Conservation (phyloP, 495 filamentous ascomycete species). For the Apiosordaria backusii region DNA sequence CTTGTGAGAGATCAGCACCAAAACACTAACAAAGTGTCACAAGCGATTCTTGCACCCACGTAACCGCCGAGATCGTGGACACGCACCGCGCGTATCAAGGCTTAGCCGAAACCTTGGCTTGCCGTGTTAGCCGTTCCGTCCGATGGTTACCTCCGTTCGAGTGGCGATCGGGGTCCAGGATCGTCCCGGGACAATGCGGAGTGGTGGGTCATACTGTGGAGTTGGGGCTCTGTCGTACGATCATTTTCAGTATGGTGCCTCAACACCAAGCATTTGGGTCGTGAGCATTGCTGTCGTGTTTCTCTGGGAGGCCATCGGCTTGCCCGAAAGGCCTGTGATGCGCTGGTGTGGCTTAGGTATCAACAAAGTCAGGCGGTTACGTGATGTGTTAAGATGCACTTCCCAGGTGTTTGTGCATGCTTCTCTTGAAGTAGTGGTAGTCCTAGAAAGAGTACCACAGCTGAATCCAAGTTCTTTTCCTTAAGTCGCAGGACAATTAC, state of each 20-base stretch:
- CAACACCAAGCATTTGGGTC: not conserved
- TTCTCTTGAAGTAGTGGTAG: too few relatives aligned
- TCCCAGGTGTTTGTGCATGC: too few relatives aligned
- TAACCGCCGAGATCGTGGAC: slow-evolving; percentile 11
- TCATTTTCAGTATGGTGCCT: not conserved
- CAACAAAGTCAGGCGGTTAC: too few relatives aligned
- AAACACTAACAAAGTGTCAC: too few relatives aligned
- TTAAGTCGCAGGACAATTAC: too few relatives aligned
- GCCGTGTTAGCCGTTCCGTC: slow-evolving; percentile 19
- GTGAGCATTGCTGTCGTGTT: not conserved
- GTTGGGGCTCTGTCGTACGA: not conserved
- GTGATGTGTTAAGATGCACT: too few relatives aligned
- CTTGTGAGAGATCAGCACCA: too few relatives aligned
- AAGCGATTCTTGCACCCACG: too few relatives aligned
- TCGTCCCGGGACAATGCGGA: not conserved
- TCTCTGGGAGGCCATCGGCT: not conserved
- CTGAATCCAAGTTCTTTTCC: too few relatives aligned
- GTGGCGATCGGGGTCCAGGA: slow-evolving; percentile 4
- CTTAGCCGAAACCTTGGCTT: slow-evolving; percentile 1
- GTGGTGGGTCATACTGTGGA: not conserved
- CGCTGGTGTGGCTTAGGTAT: too few relatives aligned
- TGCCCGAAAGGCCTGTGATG: not conserved
- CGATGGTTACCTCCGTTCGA: not conserved
- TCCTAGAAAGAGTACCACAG: too few relatives aligned
- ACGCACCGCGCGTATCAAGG: slow-evolving; percentile 7